phyloP scores from a whole-genome alignment of 2,329 filamentous ascomycete species.

The Zymoseptoria ardabiliae region DNA sequence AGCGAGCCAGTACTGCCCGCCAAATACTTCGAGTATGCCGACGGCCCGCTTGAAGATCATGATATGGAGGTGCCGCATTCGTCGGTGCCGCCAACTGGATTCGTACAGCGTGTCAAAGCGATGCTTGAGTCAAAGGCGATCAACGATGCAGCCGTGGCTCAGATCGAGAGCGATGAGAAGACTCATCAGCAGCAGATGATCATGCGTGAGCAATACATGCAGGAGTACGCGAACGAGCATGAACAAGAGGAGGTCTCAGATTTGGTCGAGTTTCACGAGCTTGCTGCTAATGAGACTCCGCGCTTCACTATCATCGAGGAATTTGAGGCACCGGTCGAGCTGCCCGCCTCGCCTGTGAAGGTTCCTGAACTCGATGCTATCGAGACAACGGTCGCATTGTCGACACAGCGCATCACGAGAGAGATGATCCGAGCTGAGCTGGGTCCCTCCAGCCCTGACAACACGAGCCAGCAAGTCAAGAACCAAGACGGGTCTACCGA shows the following conservation, averaged over 20 bases:
- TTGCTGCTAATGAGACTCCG: constrained; percentile 26
- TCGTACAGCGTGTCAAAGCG: constrained; percentile 36
- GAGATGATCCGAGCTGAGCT: constrained; percentile 31
- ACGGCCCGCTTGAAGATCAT: constrained; percentile 28
- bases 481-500: constrained; percentile 13
- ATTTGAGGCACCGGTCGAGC: constrained; percentile 27
- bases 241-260: constrained; percentile 19
- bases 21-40: constrained; percentile 31
- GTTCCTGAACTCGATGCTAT: constrained; percentile 23
- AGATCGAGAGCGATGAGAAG: constrained; percentile 13
- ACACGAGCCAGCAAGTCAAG: constrained; percentile 13
- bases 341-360: constrained; percentile 30
- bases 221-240: constrained; percentile 13
- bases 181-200: constrained; percentile 6
- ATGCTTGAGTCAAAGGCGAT: constrained; percentile 36
- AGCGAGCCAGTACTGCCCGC: constrained; percentile 30
- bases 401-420: constrained; percentile 27
- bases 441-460: constrained; percentile 21
- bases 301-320: constrained; percentile 29
- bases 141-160: constrained; percentile 19
- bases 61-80: constrained; percentile 27
- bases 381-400: constrained; percentile 8
- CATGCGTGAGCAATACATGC: constrained; percentile 7
- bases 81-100: constrained; percentile 31
- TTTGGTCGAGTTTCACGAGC: constrained; percentile 23